Base-by-base conservation (phyloP, 2,329 filamentous ascomycete genomes). In the Sclerotinia subarctica region DNA sequence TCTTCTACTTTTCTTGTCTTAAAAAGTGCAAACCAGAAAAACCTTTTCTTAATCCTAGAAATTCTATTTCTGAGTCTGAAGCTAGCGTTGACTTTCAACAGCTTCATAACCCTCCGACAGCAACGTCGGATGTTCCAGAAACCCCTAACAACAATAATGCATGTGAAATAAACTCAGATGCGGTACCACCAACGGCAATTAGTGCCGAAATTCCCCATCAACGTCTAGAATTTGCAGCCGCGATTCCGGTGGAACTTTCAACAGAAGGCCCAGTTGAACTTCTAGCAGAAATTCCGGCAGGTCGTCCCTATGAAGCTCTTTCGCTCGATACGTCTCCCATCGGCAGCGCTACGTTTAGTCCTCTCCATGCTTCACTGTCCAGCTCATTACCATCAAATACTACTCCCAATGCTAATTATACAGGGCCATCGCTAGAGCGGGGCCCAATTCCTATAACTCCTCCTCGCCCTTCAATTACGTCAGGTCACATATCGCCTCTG, bases 71-170 rank as follows among this genome's bases (percentile, higher is more conserved):
- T 46, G 44, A 49, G 6, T 62, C 58, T 8, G 29, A 38, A 47
- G 42, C 42, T 19, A 26, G 58, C 11, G 11, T 32, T 24, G 26
- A 44, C 35, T 51, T 29, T 67, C 69, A 42, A 21, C 54, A 2
- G 85, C n/a, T 78, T 32, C 81, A 26, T 49, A 67, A 15, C 49
- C 70, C 47, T 52, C 85, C 83, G 70, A 84, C 82, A 2, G 86
- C 82, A 70, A 80, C 76, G 74, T 77, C 80, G 62, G 69, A 3
- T 64, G 76, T 78, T 26, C 82, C 77, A 58, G 84, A 81, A 67
- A 80, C 79, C n/a, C 32, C 38, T 56, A 19, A 32, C 13, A 13
- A 38, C 46, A 79, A 82, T 8, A 78, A 80, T 11, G 79, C 79
- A 47, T 76, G 29, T 42, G 60, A 44, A n/a, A 42, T 64, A 53